Base-by-base conservation (phyloP, 768 basidiomycete species). In the Kwoniella bestiolae region DNA sequence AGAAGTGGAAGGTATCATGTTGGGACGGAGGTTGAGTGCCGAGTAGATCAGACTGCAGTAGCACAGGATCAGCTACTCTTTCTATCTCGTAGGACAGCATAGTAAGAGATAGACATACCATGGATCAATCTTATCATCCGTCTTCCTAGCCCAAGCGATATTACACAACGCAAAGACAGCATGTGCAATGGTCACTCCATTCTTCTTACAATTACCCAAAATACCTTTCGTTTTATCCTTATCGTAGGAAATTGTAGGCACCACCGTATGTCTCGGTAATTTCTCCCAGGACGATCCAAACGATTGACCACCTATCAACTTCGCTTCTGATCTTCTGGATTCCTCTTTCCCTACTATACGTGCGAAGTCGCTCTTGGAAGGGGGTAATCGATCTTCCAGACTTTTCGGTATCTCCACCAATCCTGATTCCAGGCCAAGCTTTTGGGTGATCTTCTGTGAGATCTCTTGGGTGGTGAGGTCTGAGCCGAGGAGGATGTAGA, bases 131-230 rank as follows among this genome's bases (percentile, higher is more conserved):
- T 32, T 41, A 61, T 67, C 56, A 6, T 51, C 14, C 0, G 66
- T 52, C 16, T 31, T 44, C 26, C 63, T 61, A 6, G 68, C 85
- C 90, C 90, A 91, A 5, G 89, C 90, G 41, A 90, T 76, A 73
- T 89, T 90, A 76, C 88, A 88, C 11, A 91, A 80, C 2, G 90
- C 88, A 75, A 92, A 92, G 45, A 91, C 81, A 25, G 88, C 88
- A 65, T 86, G 87, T 0, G 90, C 88, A 68, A 92, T 88, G 7
- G 90, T 90, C 7, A 91, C 88, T 0, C 87, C 87, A 45, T 87
- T 82, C 1, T 82, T 72, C 80, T 92, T 92, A 83, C 91, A 92
- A 62, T 84, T 85, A 69, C 84, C 86, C 52, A 92, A 82, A 50
- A 91, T 89, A 14, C 76, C 76, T 69, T 85, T 87, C 1, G 91